phyloP scores from a whole-genome alignment of 139 green algal species.

The Pedinophyceae sp. region DNA sequence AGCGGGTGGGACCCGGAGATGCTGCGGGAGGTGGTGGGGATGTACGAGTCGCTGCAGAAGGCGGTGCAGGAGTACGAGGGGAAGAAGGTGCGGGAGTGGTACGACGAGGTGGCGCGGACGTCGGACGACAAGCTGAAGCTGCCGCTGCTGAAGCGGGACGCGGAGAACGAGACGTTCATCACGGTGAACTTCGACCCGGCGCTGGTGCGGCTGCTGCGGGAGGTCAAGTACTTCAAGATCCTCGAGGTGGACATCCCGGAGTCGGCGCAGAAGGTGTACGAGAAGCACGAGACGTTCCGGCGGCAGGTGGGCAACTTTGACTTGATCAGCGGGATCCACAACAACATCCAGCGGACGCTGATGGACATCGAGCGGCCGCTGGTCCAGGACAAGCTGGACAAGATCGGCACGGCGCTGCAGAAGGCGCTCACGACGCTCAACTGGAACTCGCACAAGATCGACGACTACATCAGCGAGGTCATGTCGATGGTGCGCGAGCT shows the following conservation, averaged over 20 bases:
- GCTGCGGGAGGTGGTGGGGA: constrained; percentile 30
- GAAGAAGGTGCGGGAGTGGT: constrained; percentile 39
- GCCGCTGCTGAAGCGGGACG: constrained; percentile 40
- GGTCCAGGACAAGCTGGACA: constrained; percentile 53
- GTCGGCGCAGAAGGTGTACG: constrained; percentile 16
- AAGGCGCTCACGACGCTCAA: constrained; percentile 37
- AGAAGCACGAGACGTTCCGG: constrained; percentile 1
- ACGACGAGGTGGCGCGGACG: constrained; percentile 30
- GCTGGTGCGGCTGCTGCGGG: constrained; percentile 61
- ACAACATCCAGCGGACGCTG: constrained; percentile 57
- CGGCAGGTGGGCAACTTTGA: constrained; percentile 50
- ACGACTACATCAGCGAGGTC: constrained; percentile 61
- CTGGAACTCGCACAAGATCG: constrained; percentile 60
- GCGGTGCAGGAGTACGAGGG: constrained; percentile 44
- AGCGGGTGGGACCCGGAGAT: constrained; percentile 41
- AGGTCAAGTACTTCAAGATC: constrained; percentile 81
- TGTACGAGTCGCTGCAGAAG: constrained; percentile 36
- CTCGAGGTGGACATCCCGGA: constrained; percentile 31
- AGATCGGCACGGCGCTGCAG: constrained; percentile 35
- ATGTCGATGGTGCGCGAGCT: constrained; percentile 55
- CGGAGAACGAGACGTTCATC: constrained; percentile 17
- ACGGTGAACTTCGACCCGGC: constrained; percentile 78
- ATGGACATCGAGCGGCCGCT: constrained; percentile 65
- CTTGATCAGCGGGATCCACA: constrained; percentile 60
- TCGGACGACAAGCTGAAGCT: constrained; percentile 66